These are phyloP conservation scores for Ganoderma leucocontextum DNA, from an alignment of 1,284 basidiomycete species.

Conservation along the genomic window DNA sequence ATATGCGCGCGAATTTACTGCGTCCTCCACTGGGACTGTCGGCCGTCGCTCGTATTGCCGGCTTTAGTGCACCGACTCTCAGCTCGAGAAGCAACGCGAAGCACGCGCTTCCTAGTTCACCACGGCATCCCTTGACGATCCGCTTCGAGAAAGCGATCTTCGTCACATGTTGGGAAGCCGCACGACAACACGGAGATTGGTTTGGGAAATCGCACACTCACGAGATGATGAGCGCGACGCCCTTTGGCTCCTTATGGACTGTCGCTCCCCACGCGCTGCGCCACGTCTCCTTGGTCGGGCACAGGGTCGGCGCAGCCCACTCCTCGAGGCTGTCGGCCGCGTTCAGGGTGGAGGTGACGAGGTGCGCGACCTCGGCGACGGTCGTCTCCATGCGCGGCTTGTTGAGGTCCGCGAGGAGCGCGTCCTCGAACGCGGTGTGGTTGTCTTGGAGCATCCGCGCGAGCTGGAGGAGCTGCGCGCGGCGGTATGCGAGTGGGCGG, in stretches of 20 bases:
- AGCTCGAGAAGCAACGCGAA: not conserved
- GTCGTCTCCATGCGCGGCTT: slow-evolving; percentile 55
- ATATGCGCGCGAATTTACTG: too few species aligned
- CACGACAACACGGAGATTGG: not conserved
- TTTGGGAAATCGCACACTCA: slow-evolving; percentile 30
- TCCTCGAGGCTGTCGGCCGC: slow-evolving; percentile 58
- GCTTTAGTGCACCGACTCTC: not conserved
- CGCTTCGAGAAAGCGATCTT: not conserved
- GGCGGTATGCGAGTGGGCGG: slow-evolving; percentile 60
- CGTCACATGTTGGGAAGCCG: not conserved
- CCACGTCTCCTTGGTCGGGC: slow-evolving; percentile 45
- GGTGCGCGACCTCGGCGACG: slow-evolving; percentile 48
- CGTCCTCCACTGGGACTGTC: too few species aligned
- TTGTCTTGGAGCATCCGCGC: slow-evolving; percentile 71
- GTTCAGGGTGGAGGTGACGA: slow-evolving; percentile 55
- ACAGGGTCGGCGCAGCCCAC: slow-evolving; percentile 60
- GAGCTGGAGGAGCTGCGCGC: slow-evolving; percentile 70
- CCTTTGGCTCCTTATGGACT: slow-evolving; percentile 61
- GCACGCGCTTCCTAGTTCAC: not conserved
- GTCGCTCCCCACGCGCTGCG: slow-evolving; percentile 52
- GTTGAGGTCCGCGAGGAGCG: slow-evolving; percentile 61
- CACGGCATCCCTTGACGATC: not conserved
- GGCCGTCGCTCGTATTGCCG: too few species aligned
- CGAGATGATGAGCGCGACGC: slow-evolving; percentile 53
- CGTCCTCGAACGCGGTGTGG: slow-evolving; percentile 53